A percentile compares a stretch with the other conserved stretches of the same genome.
phyloP scores from a whole-genome alignment of 163 green algal genomes.

The Chloromonas sp. region DNA sequence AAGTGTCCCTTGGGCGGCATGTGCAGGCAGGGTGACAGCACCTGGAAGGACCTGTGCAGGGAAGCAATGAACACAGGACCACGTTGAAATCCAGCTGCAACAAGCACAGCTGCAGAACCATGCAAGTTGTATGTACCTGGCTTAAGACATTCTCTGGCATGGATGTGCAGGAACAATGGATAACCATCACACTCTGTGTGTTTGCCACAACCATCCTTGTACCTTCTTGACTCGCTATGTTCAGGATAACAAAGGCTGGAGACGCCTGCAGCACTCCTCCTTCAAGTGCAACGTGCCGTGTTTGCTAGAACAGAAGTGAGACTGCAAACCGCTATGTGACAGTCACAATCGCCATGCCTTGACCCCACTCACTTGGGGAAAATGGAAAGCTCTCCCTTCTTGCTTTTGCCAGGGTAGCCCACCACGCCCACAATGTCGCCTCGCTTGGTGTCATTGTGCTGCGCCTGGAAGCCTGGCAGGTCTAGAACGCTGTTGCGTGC shows the following conservation, averaged over 20 bases:
- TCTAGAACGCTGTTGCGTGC: slow-evolving; percentile 60
- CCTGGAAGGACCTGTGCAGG: slow-evolving; percentile 34
- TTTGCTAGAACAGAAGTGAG: too few relatives aligned
- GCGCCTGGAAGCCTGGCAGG: slow-evolving; percentile 64
- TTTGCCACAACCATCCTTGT: too few relatives aligned
- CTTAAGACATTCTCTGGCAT: too few relatives aligned
- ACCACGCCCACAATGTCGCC: slow-evolving; percentile 93
- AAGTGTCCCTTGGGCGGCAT: slow-evolving; percentile 85
- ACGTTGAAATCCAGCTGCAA: background rate
- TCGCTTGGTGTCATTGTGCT: slow-evolving; percentile 71
- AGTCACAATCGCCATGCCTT: too few relatives aligned
- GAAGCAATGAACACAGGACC: background rate
- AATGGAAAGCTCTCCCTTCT: slow-evolving; percentile 93
- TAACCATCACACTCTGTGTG: too few relatives aligned
- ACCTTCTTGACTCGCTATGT: too few relatives aligned
- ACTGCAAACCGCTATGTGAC: too few relatives aligned
- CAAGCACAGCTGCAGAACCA: background rate
- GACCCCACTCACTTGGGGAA: slow-evolving; percentile 59
- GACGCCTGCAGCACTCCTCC: too few relatives aligned
- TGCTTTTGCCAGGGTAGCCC: slow-evolving; percentile 91
- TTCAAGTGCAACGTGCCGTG: too few relatives aligned
- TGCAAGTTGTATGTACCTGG: too few relatives aligned
- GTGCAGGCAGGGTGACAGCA: slow-evolving; percentile 95
- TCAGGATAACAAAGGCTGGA: too few relatives aligned
- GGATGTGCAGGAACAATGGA: too few relatives aligned